Evolutionary conservation across 345 rosid species (phyloP), one percentile per base, ranked within the genome.

Genomic region (Brassica incana): DNA sequence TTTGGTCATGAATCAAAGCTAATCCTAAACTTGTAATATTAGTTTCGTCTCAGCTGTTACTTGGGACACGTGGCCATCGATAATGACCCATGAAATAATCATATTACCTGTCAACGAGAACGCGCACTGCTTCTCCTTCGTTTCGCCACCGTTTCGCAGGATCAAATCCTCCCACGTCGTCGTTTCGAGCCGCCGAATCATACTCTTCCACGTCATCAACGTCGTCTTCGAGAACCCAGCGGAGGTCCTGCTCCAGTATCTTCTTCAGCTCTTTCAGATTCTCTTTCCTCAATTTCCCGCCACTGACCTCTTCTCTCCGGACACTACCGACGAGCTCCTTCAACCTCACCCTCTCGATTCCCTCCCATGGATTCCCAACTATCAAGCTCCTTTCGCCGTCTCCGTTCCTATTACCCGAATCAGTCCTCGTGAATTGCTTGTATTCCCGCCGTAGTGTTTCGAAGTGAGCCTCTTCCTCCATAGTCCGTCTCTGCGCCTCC

Each of bases 311-410:
- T 59, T 81, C 81, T 64, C 83, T 79, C 14, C 79, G 16, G 0
- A 79, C 87, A 59, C 67, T 85, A 23, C 84, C 62, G 0, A 89
- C 91, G 18, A 88, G 83, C 84, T 91, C 95, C 69, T 80, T 84
- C 78, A 92, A 45, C 66, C 79, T 82, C 73, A 85, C 85, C 69
- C 67, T 87, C 85, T 90, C 95, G 16, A 91, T 84, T 73, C 91
- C 86, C 82, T 95, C 97, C 99, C 99, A 95, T 5, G 97, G 99
- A 83, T 84, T 87, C 65, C 97, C 97, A 38, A 86, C 87, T 77
- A 88, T 68, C 73, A 80, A 77, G 38, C 68, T 35, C 20, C 36
- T 52, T 2, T 38, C 62, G 11, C 56, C 60, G 18, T 35, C 76
- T 12, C 68, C 43, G 30, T 50, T 20, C 2, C 63, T 56, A 67